A percentile compares a stretch with the other conserved stretches of the same genome.
These are phyloP conservation scores for Trichoderma polysporum DNA, from an alignment of 2,329 filamentous ascomycete genomes.

Conservation along the genomic window DNA sequence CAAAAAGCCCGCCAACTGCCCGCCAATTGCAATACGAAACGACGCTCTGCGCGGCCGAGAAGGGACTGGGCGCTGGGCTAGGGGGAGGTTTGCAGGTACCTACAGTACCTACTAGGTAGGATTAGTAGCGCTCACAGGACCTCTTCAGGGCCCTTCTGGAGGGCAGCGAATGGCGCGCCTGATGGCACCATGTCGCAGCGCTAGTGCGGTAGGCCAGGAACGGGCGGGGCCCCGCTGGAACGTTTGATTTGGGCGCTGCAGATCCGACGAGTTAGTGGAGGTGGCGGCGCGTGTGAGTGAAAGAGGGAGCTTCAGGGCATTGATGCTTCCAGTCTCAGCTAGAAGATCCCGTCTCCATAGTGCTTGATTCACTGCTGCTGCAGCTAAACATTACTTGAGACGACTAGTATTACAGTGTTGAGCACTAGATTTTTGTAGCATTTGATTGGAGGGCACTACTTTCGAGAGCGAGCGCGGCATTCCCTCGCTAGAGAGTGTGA, in stretches of 20 bases:
- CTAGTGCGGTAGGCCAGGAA: constrained; percentile 21
- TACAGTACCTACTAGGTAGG: background rate
- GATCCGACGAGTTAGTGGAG: background rate
- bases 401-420: background rate
- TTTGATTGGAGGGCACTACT: too few relatives aligned
- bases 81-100: background rate
- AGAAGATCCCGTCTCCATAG: too few relatives aligned
- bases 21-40: constrained; percentile 9
- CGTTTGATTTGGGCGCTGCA: constrained; percentile 2
- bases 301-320: background rate
- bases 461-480: too few relatives aligned
- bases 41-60: background rate
- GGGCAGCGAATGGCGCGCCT: background rate
- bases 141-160: background rate
- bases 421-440: too few relatives aligned
- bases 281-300: too few relatives aligned
- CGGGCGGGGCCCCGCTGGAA: constrained; percentile 19
- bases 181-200: constrained; percentile 14
- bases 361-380: background rate
- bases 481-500: too few relatives aligned
- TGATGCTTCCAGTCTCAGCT: background rate
- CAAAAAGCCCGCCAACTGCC: too few relatives aligned
- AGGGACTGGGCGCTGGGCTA: constrained; percentile 1
- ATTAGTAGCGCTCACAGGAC: background rate
- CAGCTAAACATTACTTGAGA: background rate